Base-by-base conservation (phyloP, 192 early-diverging fungal species). In the Podila horticola region DNA sequence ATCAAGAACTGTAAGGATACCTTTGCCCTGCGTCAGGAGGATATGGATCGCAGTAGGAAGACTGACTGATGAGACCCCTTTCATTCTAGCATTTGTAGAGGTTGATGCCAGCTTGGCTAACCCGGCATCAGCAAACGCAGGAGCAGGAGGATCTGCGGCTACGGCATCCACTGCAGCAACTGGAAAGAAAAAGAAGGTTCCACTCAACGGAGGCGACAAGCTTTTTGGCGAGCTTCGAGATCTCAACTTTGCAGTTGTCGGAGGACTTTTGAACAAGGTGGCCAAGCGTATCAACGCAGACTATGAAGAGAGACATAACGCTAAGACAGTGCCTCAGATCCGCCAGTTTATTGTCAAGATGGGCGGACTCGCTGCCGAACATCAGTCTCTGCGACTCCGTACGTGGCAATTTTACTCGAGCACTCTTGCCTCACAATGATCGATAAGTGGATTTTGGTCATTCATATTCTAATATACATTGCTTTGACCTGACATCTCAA, bases 221-320 rank as follows among this genome's bases (percentile, higher is more conserved):
- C 84, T 98, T 31, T 98, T 92, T 86, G 71, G 81, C 33, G 92
- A 96, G 62, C 79, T 98, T 3, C 90, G 98, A 29, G 93, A 95
- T 81, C 87, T 93, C 75, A 97, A 97, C 75, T 98, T 99, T 89
- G 91, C 96, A 0, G 92, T 95, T 13, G 96, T 99, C 11, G 95
- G 94, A 33, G 87, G 90, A 29, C 76, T 93, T 62, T 82, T 99
- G 57, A 96, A 92, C 83, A 90, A 92, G 72, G 87, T 96, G 50
- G 95, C 98, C 0, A 89, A 90, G 61, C 88, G 93, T 65, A 91
- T 99, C 51, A 95, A 97, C 67, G 90, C 90, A 19, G 90, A 96
- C 51, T 95, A 97, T 69, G 96, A 98, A 74, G 92, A 88, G 69
- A 91, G 96, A 15, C 96, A 98, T 84, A 87, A 92, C 67, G 95